phyloP scores from a whole-genome alignment of 1,284 basidiomycete species.

The Crepidotus sp. region DNA sequence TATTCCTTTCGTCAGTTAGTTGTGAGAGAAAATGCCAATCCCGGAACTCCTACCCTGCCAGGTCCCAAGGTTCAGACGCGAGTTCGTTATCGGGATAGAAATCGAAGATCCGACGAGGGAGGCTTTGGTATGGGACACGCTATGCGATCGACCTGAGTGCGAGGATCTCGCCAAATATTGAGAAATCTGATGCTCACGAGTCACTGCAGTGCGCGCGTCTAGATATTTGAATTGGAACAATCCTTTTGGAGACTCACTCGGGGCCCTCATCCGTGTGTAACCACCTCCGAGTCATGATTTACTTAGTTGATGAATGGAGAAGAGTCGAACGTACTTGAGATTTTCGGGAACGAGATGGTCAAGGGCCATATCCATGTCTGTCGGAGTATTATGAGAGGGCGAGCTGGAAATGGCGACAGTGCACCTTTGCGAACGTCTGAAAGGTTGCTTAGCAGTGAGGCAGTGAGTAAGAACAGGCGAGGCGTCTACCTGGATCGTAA shows the following conservation, averaged over 20 bases:
- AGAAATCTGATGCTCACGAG: constrained; percentile 44
- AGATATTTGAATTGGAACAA: not conserved
- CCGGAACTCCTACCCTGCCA: no score
- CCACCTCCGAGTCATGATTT: constrained; percentile 58
- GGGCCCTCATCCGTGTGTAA: constrained; percentile 85
- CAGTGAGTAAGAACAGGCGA: no score
- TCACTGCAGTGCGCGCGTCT: constrained; percentile 36
- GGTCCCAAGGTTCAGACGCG: constrained; percentile 75
- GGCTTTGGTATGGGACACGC: constrained; percentile 84
- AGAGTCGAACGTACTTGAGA: constrained; percentile 26
- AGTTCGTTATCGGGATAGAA: constrained; percentile 80
- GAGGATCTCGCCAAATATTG: not conserved
- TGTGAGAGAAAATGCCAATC: no score
- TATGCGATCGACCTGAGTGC: constrained; percentile 23
- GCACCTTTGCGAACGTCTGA: constrained; percentile 53
- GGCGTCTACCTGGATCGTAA: constrained; percentile 52
- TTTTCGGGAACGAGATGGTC: constrained; percentile 84
- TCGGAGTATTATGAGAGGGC: not conserved
- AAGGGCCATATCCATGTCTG: constrained; percentile 80
- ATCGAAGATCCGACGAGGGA: constrained; percentile 77
- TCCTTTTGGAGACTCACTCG: constrained; percentile 47
- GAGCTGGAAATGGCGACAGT: not conserved
- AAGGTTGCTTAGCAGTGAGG: not conserved
- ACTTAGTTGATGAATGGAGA: not conserved
- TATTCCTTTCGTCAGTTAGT: no score